These are phyloP conservation scores for Ceratonia siliqua DNA, from an alignment of 306 rosid species.

Conservation along the genomic window DNA sequence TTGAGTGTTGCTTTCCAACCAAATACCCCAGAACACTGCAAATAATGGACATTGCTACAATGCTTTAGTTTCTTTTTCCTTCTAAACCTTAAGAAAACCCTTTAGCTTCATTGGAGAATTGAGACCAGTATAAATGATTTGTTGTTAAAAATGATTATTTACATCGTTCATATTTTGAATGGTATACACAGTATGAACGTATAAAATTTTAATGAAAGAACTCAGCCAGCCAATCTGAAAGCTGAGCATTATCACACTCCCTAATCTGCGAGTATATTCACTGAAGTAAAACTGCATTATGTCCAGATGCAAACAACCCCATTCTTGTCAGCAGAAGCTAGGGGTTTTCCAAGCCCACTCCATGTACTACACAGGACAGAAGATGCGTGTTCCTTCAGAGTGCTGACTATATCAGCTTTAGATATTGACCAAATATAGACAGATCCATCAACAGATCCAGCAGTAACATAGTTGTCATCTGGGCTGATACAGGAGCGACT, in stretches of 20 bases:
- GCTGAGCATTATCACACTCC: background rate
- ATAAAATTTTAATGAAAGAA: background rate
- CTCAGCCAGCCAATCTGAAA: constrained; percentile 3
- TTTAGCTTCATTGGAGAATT: background rate
- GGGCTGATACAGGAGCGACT: constrained; percentile 93
- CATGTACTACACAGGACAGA: constrained; percentile 85
- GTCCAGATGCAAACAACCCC: constrained; percentile 84
- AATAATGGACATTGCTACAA: too few species aligned
- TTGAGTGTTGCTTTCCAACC: too few species aligned
- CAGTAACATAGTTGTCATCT: constrained; percentile 81
- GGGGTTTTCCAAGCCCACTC: constrained; percentile 82
- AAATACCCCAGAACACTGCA: too few species aligned
- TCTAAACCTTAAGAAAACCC: too few species aligned
- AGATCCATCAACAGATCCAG: constrained; percentile 86
- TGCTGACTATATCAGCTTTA: constrained; percentile 69
- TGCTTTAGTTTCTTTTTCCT: too few species aligned
- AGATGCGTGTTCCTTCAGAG: constrained; percentile 73
- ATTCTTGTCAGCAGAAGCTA: constrained; percentile 85
- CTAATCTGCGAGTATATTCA: background rate
- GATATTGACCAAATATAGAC: constrained; percentile 78
- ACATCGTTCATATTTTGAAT: constrained; percentile 13
- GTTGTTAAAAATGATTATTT: constrained; percentile 16
- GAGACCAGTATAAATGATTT: background rate
- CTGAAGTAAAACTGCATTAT: constrained; percentile 2
- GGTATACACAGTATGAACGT: constrained; percentile 14